Base-by-base conservation (phyloP, 805 yeast species). In the Diddensiella caesifluorescens region DNA sequence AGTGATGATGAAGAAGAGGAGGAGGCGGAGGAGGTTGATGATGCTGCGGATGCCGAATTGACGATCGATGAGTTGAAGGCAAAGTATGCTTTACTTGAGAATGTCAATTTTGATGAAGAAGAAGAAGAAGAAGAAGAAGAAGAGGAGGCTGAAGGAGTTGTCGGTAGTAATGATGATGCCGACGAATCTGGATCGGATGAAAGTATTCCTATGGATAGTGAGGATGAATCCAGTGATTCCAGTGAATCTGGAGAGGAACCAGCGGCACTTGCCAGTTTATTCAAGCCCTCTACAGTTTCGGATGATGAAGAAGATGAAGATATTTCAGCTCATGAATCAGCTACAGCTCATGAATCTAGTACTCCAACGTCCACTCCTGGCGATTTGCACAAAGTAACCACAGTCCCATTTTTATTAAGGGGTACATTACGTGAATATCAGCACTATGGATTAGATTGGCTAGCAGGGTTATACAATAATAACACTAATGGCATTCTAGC, bases 401-500 rank as follows among this genome's bases (percentile, higher is more conserved):
- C 38, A 9, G 28, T 34, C 15, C 97, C 97, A 0, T 69, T 79
- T 10, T 47, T 71, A 6, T 66, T 92, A 20, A 73, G 88, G 47
- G 99, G 97, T 21, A 76, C 78, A 0, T 67, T 92, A 39, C 78
- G 99, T 60, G 85, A 79, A 5, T 92, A 92, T 55, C 99, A 92
- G 60, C 90, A 88, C 44, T 95, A 87, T 61, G 99, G 99, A 46
- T 70, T 92, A 28, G 94, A 92, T 52, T 92, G 99, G 99, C 67
- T 92, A 37, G 97, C 96, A 1, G 87, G 96, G 35, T 67, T 92
- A 44, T 90, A 89, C 65, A 86, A 86, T 59, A 86, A 86, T 56
- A 79, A 84, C 43, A 92, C 97, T 4, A 92, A 92, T 61, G 98
- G 99, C 49, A 92, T 92, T 39, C 71, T 92, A 35, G 99, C 99